Evolutionary conservation across 305 asterid species (phyloP).

Genomic region (Withania somnifera): DNA sequence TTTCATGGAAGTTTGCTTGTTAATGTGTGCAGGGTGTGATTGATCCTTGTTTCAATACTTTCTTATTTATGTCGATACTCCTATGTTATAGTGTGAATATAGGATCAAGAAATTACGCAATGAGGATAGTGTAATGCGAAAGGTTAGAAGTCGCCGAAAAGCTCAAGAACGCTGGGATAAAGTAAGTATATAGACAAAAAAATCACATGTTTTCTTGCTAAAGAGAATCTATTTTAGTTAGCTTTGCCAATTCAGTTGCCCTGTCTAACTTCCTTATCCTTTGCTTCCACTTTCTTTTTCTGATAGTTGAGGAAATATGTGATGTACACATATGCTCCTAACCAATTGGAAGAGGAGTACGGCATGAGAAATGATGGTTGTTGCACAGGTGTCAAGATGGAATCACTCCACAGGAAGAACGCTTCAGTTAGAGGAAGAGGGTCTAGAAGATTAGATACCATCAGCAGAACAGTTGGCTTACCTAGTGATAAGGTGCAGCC

Average conservation of each 20-base stretch:
- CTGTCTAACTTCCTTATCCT: not conserved
- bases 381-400: conserved; percentile 36
- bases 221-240: not conserved
- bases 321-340: conserved; percentile 64
- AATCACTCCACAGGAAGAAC: conserved; percentile 37
- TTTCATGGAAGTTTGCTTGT: not conserved
- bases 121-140: conserved; percentile 67
- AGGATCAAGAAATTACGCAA: conserved; percentile 71
- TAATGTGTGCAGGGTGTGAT: not conserved
- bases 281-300: conserved; percentile 8
- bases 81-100: conserved; percentile 61
- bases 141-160: conserved; percentile 59
- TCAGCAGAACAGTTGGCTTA: conserved; percentile 32
- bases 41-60: not conserved
- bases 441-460: conserved; percentile 25
- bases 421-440: conserved; percentile 33
- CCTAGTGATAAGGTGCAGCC: conserved; percentile 42
- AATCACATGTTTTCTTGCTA: not conserved
- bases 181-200: conserved; percentile 27
- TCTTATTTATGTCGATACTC: conserved; percentile 12
- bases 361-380: conserved; percentile 29
- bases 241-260: not conserved
- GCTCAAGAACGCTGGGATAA: conserved; percentile 87
- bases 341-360: conserved; percentile 41
- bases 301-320: conserved; percentile 82